phyloP scores from a whole-genome alignment of 129 eudicot species.

The Daucus carota region DH1_v3.0 NC_030384.2:38999001-38999500 shows the following conservation, averaged over 20 bases:
- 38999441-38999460: too few relatives aligned
- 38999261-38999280: neutral
- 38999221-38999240: neutral
- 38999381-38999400: too few relatives aligned
- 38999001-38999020: neutral
- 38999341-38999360: too few relatives aligned
- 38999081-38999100: too few relatives aligned
- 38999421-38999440: too few relatives aligned
- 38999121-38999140: neutral
- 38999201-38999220: neutral
- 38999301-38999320: neutral
- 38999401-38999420: too few relatives aligned
- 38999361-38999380: too few relatives aligned
- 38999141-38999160: neutral
- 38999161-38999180: neutral
- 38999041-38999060: neutral
- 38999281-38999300: neutral
- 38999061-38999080: neutral
- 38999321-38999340: neutral
- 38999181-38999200: neutral
- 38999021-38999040: neutral
- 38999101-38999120: neutral
- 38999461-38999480: too few relatives aligned
- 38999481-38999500: too few relatives aligned
- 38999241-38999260: neutral